Evolutionary conservation across 139 green algal genomes (phyloP).

Genomic region (Coccomyxa sp.): DNA sequence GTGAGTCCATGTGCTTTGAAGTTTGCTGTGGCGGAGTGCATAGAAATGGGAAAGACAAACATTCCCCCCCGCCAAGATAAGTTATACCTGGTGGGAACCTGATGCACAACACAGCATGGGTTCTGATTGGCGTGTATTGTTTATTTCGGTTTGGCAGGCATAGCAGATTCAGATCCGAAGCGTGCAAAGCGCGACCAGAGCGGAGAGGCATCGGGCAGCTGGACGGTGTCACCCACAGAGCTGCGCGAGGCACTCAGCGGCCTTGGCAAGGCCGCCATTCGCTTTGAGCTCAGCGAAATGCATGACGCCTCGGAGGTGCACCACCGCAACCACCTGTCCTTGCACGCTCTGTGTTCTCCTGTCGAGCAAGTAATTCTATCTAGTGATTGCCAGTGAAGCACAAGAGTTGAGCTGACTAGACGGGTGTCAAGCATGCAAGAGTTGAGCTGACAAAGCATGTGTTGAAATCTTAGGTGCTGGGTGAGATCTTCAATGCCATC

Average conservation of each 20-base stretch:
- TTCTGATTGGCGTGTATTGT: no score
- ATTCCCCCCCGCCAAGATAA: no score
- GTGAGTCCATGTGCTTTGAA: no score
- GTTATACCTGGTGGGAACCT: no score
- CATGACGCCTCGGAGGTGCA: constrained; percentile 70
- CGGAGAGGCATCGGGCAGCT: neutral
- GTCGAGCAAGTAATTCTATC: neutral
- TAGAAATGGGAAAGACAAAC: no score
- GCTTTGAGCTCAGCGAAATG: constrained; percentile 68
- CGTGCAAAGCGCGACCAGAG: neutral
- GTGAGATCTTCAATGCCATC: constrained; percentile 60
- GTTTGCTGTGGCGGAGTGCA: no score
- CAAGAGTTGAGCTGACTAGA: no score
- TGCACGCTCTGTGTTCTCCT: neutral
- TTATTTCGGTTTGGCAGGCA: no score
- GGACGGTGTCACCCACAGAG: constrained; percentile 42
- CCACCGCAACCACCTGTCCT: neutral
- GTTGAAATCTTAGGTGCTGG: constrained; percentile 37
- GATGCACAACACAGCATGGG: no score
- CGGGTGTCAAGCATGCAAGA: no score
- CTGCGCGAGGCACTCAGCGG: constrained; percentile 66
- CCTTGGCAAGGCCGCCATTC: constrained; percentile 31
- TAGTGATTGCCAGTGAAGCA: no score
- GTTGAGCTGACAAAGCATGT: no score
- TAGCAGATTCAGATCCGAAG: neutral